Percentiles rank a stretch among this genome's conserved stretches.
These are phyloP conservation scores for Fusarium verticillioides DNA, from an alignment of 2,329 filamentous ascomycete species.

Conservation along the genomic window DNA sequence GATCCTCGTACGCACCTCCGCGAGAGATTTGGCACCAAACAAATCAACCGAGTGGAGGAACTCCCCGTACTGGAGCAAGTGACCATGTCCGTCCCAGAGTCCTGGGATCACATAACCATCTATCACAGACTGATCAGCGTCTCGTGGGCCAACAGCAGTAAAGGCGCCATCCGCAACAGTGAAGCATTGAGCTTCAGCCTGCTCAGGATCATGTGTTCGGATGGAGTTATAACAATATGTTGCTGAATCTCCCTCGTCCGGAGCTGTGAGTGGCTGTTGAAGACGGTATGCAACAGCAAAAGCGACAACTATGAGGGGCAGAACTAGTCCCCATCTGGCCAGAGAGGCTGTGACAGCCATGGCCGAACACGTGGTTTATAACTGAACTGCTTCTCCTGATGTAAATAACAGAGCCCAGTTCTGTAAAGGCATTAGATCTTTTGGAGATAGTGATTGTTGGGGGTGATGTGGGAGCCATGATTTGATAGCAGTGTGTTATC, in stretches of 20 bases:
- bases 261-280: constrained; percentile 39
- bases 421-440: neutral
- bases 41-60: constrained; percentile 73
- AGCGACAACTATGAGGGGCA: constrained; percentile 47
- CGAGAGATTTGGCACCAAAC: constrained; percentile 66
- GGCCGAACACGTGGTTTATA: neutral
- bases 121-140: constrained; percentile 38
- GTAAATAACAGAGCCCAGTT: neutral
- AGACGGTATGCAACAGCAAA: constrained; percentile 49
- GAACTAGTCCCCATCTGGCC: constrained; percentile 47
- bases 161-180: constrained; percentile 64
- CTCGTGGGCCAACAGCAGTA: constrained; percentile 55
- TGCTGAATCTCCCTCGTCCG: constrained; percentile 1
- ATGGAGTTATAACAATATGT: constrained; percentile 56
- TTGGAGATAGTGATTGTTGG: neutral
- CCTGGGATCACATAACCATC: constrained; percentile 71
- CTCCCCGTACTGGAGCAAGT: constrained; percentile 73
- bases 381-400: neutral
- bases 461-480: constrained; percentile 8
- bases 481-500: constrained; percentile 30
- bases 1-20: constrained; percentile 65
- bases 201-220: constrained; percentile 50
- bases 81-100: constrained; percentile 77
- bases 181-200: constrained; percentile 64
- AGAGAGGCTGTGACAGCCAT: constrained; percentile 25